Evolutionary conservation across 2,329 filamentous ascomycete genomes (phyloP), one percentile per base, ranked within the genome.

Genomic region (Kalaharituber pfeilii): DNA sequence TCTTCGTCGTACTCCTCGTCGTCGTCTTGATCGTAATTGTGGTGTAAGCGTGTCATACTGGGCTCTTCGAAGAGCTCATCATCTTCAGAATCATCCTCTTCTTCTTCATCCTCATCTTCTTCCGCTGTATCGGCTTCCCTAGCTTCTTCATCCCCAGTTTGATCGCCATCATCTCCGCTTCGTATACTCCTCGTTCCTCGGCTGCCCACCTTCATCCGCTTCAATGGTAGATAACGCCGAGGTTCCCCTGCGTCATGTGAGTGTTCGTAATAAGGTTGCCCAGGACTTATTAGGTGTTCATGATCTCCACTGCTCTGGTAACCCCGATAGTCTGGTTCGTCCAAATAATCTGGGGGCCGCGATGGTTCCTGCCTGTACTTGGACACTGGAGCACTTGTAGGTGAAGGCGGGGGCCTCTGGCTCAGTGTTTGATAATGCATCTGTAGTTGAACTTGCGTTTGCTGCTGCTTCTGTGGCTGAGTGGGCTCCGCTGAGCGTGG

Each of bases 361-460:
- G 42, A 47, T 71, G 72, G 18, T 69, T 71, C 33, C 68, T 69
- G 64, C 69, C 70, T 7, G 68, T 67, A 44, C 42, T 13, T 47
- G 5, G 3, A 18, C 13, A 47, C 42, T 1, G 42, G 42, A 5
- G 24, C 69, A 70, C 45, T 70, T 67, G 51, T 66, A 66, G 22
- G 68, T 64, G 15, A 67, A 66, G 0, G 69, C 69, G 8, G 67
- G 68, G 60, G 70, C 76, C 52, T 77, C 77, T 64, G 81, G 82
- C 63, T 88, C 82, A 44, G 82, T 81, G 65, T 94, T 85, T 64
- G 84, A 91, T 72, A 94, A 86, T 29, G 55, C 57, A 51, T 57
- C 27, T 22, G 57, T 55, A 20, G 50, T 52, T 22, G 56, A 54
- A 22, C 50, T 55, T 26, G 51, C 57, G 29, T 33, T 39, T 26